Base-by-base conservation (phyloP, 495 filamentous ascomycete genomes). In the Clohesyomyces aquaticus region DNA sequence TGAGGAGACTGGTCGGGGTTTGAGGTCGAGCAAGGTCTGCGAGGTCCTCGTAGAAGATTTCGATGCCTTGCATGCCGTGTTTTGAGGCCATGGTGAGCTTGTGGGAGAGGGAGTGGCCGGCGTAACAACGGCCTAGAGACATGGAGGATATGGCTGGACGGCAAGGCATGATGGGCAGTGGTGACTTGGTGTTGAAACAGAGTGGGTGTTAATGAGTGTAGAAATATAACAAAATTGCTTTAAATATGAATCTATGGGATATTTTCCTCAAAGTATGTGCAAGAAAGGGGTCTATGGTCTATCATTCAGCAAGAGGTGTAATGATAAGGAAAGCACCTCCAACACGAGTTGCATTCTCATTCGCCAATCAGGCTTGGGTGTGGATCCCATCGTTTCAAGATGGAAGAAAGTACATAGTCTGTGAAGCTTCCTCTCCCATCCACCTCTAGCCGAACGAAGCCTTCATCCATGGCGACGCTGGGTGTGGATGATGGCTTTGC, bases 21-120 rank as follows among this genome's bases (percentile, higher is more conserved):
- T 22, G 25, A 41, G 48, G 41, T 28, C 73, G 65, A 6, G 87
- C 87, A 26, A 89, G 65, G 69, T 85, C 81, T 63, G 83, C 77
- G 28, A 93, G 82, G 74, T 95, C 90, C 74, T 93, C 91, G 72
- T 87, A 85, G 79, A 91, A 91, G 32, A 91, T 79, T 73, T 93
- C 91, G 66, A 93, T 84, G 42, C 86, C 89, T 61, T 82, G 72
- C 73, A 88, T 86, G 19, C 88, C 88, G 63, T 88, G 79, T 32
- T 77, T 76, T 18, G 82, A 76, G 16, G 90, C 89, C 68, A 83
- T 80, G 59, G 83, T 79, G 23, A 95, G 80, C 73, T 91, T 92
- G 68, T 79, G 70, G 4, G 76, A 74, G 16, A 93, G 79, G 14
- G 79, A 75, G 65, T 88, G 83, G 65, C 84, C 81, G 65, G 80